These are phyloP conservation scores for Mercurialis annua DNA, from an alignment of 345 rosid species.

Conservation along the genomic window DNA sequence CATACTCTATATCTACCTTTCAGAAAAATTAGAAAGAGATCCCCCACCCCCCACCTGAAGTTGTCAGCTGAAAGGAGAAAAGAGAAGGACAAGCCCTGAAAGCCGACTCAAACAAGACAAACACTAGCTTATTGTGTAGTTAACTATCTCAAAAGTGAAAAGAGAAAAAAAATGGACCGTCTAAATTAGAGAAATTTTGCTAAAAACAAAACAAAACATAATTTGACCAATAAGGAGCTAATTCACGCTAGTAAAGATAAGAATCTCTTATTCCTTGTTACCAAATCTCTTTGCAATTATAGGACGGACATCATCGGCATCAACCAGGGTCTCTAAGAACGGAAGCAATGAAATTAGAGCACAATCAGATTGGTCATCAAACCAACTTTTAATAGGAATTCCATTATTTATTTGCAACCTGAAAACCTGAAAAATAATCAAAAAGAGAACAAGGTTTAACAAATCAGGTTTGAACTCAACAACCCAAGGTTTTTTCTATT, in stretches of 20 bases:
- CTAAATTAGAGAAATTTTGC: conserved; percentile 28
- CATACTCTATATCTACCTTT: conserved; percentile 36
- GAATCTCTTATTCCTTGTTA: conserved; percentile 52
- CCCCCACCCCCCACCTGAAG: conserved; percentile 22
- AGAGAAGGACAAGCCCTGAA: conserved; percentile 23
- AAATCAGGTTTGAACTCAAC: conserved; percentile 10
- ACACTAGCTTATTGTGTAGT: conserved; percentile 30
- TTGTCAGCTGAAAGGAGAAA: conserved; percentile 30
- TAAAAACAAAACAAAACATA: conserved; percentile 35
- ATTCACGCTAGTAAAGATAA: conserved; percentile 33
- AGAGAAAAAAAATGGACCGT: conserved; percentile 14
- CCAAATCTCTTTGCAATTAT: conserved; percentile 83
- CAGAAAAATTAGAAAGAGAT: conserved; percentile 29
- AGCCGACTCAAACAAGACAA: conserved; percentile 37
- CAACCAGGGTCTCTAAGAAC: conserved; percentile 82
- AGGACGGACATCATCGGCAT: conserved; percentile 88
- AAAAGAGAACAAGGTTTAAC: conserved; percentile 15
- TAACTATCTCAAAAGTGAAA: conserved; percentile 26
- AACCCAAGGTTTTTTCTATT: background rate
- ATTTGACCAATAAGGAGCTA: conserved; percentile 24
- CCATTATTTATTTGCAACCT: conserved; percentile 92
- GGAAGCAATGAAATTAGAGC: conserved; percentile 80
- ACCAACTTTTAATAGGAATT: conserved; percentile 98
- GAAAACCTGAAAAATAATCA: conserved; percentile 67
- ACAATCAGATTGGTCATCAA: conserved; percentile 80